Conservation (phyloP, 495 filamentous ascomycete genomes). For the Coniosporium apollinis region DNA sequence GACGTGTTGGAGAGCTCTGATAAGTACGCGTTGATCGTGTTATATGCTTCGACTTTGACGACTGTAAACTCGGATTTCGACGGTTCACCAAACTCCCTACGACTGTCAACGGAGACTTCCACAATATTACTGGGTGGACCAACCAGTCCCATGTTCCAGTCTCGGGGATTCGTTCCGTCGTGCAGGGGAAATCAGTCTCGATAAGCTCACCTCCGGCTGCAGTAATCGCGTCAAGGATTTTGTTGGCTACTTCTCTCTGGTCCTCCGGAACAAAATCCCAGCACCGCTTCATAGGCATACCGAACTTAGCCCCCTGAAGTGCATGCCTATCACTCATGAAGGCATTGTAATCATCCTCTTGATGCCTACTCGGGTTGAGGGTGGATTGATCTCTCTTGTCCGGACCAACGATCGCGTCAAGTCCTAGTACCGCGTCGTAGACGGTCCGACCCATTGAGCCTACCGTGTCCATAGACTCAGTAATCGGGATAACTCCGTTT, state of each 20-base stretch:
- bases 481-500: constrained; percentile 6
- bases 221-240: constrained; percentile 7
- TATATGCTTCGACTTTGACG: constrained; percentile 16
- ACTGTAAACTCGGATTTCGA: constrained; percentile 15
- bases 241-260: constrained; percentile 1
- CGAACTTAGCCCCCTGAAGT: constrained; percentile 17
- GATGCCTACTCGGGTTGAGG: neutral
- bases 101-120: too few relatives aligned
- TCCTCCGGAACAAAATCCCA: constrained; percentile 10
- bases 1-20: constrained; percentile 7
- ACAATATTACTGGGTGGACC: neutral
- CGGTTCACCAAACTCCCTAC: constrained; percentile 7
- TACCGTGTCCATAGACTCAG: constrained; percentile 5
- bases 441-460: constrained; percentile 6
- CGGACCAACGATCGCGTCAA: constrained; percentile 4
- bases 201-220: constrained; percentile 11
- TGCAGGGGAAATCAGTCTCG: constrained; percentile 12
- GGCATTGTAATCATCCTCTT: constrained; percentile 2
- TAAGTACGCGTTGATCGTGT: constrained; percentile 14
- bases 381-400: constrained; percentile 5
- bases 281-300: constrained; percentile 13
- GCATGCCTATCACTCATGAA: neutral
- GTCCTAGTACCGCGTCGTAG: constrained; percentile 5
- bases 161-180: constrained; percentile 12
- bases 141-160: constrained; percentile 18